Base-by-base conservation (phyloP, 2,329 filamentous ascomycete species). In the Neofusicoccum umdonicola region DNA sequence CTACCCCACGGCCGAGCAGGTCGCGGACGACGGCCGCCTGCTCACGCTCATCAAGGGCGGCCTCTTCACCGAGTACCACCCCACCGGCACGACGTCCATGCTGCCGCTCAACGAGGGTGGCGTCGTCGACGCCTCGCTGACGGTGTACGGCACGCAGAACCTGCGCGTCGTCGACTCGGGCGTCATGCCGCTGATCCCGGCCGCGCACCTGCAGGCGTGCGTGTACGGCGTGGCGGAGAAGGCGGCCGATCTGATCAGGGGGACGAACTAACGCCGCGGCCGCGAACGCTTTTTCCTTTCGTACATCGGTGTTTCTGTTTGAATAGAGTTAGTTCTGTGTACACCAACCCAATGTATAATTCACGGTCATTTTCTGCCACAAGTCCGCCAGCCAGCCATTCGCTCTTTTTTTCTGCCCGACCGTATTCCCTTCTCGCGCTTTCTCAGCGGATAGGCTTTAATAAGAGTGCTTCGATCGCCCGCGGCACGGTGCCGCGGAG, bases 21-120 rank as follows among this genome's bases (percentile, higher is more conserved):
- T 60, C 0, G 68, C 70, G 1, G 70, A 74, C 19, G 67, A 70
- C 44, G 69, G 72, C 15, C 70, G 72, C 44, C 66, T 70, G 56
- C 50, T 63, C 19, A 66, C 69, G 15, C 66, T 71, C 37, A 65
- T 66, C 31, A 66, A 69, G 61, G 50, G 64, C 3, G 69, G 65
- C 41, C 17, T 74, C 51, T 67, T 67, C 63, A 48, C 72, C 72
- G n/a, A 71, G 68, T 1, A 68, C 72, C 76, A 78, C 62, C 71
- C 74, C 9, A 67, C 65, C 6, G 71, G 75, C 6, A 73, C 71
- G 0, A 72, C 71, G 65, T 69, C 71, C 56, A 71, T 75, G 71
- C 68, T 72, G 15, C 67, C 71, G 7, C 67, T 62, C 8, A 69
- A 72, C 6, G 45, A 68, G 3, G 73, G 73, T 2, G 73, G 72